phyloP scores from a whole-genome alignment of 257 asterid genomes.

The Gentiana macrophylla region DNA sequence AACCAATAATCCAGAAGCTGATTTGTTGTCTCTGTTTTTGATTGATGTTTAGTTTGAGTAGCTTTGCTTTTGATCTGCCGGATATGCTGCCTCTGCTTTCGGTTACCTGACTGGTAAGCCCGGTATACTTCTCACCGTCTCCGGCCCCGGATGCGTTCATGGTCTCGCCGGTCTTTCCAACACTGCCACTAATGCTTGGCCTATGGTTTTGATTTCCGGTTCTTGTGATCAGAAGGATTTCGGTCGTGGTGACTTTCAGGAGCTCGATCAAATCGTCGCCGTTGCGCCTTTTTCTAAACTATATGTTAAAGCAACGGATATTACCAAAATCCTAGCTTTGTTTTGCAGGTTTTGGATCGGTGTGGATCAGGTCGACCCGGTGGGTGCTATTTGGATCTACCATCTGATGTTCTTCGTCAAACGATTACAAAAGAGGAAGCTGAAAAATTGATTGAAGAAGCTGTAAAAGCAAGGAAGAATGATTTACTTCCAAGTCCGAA shows the following conservation, averaged over 20 bases:
- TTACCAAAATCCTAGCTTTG: constrained; percentile 36
- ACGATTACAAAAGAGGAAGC: constrained; percentile 47
- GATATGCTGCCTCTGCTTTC: constrained; percentile 96
- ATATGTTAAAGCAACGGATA: constrained; percentile 61
- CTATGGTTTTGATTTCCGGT: constrained; percentile 82
- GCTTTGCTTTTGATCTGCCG: constrained; percentile 36
- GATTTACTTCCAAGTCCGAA: constrained; percentile 27
- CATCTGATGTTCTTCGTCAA: constrained; percentile 74
- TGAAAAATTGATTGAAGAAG: constrained; percentile 38
- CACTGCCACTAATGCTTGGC: constrained; percentile 76
- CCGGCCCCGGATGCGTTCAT: constrained; percentile 95
- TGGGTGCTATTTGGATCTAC: constrained; percentile 73
- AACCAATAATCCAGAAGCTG: too few species aligned
- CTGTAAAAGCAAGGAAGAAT: constrained; percentile 30
- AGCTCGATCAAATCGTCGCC: constrained; percentile 71
- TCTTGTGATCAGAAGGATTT: constrained; percentile 63
- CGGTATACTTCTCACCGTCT: constrained; percentile 82
- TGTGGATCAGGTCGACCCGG: constrained; percentile 64
- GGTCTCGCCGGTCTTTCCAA: constrained; percentile 91
- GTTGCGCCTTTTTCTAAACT: constrained; percentile 68
- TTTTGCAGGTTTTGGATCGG: constrained; percentile 56
- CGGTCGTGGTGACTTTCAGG: constrained; percentile 88
- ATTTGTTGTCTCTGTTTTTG: too few species aligned
- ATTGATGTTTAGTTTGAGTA: too few species aligned
- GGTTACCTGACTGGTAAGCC: constrained; percentile 86